Evolutionary conservation across 352 stramenopile species (phyloP), one percentile per base, ranked within the genome.

Genomic region (Phytophthora palmivora): DNA sequence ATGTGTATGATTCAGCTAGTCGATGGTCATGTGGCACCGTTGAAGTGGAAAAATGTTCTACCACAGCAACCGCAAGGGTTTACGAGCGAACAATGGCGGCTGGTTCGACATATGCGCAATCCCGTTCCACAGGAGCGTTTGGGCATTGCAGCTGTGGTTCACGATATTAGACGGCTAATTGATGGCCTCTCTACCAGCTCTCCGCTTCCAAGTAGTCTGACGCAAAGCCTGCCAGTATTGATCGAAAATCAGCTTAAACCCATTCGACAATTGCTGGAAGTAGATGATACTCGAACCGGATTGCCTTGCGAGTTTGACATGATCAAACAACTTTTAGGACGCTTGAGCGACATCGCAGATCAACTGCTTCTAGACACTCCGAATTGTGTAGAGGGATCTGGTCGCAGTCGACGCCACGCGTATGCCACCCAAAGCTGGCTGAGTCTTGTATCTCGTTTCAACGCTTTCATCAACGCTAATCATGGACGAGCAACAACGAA

Each of bases 1-100:
- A 53, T 54, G 52, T 63, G 51, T 16, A 32, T 58, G 2, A 16
- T 74, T 11, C 39, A 70, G 8, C 38, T 67, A 2, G 55, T 68
- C 10, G 45, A 37, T 15, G 46, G 50, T 10, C 34, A 46, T 28
- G 21, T 30, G 9, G 16, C 37, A 2, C 48, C 19, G 19, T 15
- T 4, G 21, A 46, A 30, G 10, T 47, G 30, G 45, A 41, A 26
- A 16, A 38, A 58, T 30, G 18, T 57, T 10, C 39, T 45, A 12
- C 11, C 28, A 10, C 57, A 54, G 26, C 26, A 48, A 10, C 57
- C 47, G 0, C 32, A 51, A 22, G 12, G 26, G 12, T 56, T 67
- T 34, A 67, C 36, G 2, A 54, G n/a, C 19, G 58, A 67, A 9
- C 49, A 67, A n/a, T 67, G 58, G 58, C 48, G 44, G 24, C 38